Evolutionary conservation across 495 filamentous ascomycete species (phyloP).

Genomic region (Xylaria flabelliformis): DNA sequence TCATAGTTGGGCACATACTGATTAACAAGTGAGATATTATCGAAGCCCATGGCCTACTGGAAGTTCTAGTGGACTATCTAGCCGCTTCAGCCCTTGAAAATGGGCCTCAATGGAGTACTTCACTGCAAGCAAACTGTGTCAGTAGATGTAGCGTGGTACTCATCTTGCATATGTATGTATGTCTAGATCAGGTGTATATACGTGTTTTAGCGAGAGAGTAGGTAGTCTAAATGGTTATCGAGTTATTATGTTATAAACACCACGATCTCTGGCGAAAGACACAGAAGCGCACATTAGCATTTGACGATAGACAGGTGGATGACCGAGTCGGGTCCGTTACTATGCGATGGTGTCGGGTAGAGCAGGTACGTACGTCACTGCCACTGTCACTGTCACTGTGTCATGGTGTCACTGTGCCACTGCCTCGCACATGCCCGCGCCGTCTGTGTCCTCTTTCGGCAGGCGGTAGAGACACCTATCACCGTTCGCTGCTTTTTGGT

Average conservation of each 20-base stretch:
- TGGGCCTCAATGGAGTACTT: not conserved
- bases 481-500: not conserved
- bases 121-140: not conserved
- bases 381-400: not conserved
- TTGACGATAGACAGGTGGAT: not conserved
- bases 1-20: not conserved
- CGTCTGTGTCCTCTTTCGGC: not conserved
- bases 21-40: not conserved
- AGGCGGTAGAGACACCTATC: not conserved
- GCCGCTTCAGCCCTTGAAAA: not conserved
- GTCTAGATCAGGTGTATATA: not conserved
- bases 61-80: not conserved
- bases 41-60: not conserved
- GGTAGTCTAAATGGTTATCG: not conserved
- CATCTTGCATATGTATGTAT: not conserved
- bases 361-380: not conserved
- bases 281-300: not conserved
- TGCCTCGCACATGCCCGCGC: not conserved
- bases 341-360: not conserved
- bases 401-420: too few species aligned
- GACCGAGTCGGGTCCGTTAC: constrained; percentile 1
- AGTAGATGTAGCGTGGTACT: not conserved
- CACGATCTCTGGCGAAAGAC: not conserved
- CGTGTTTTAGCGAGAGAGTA: not conserved
- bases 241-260: not conserved